Conservation (phyloP, 306 rosid species). For the Fragaria iinumae region DNA sequence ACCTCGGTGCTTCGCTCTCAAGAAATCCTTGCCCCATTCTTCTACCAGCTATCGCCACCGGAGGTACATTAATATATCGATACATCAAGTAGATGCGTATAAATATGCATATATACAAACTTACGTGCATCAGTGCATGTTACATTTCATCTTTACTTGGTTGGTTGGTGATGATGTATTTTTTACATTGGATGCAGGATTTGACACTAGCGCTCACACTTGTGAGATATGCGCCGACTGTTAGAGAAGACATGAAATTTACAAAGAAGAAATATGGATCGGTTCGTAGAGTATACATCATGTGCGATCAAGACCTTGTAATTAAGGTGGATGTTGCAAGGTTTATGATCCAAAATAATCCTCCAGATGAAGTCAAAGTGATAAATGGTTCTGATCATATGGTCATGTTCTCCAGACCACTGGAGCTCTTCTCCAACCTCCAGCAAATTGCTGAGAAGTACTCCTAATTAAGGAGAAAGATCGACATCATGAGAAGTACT, state of each 20-base stretch:
- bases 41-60: constrained; percentile 14
- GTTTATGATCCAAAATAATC: constrained; percentile 37
- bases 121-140: no score
- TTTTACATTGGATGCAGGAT: constrained; percentile 24
- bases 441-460: constrained; percentile 29
- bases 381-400: constrained; percentile 45
- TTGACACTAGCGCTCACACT: constrained; percentile 29
- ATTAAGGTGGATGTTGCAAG: constrained; percentile 24
- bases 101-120: no score
- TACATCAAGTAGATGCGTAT: no score
- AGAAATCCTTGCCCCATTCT: background rate
- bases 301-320: constrained; percentile 32
- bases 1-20: background rate
- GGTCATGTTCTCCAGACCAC: constrained; percentile 53
- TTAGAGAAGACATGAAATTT: constrained; percentile 19
- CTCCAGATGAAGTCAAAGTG: constrained; percentile 29
- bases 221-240: constrained; percentile 21
- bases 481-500: no score
- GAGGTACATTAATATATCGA: background rate
- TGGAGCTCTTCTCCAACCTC: constrained; percentile 31
- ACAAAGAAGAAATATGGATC: constrained; percentile 32
- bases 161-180: background rate
- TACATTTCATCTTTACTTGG: background rate
- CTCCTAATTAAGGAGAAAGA: background rate
- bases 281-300: constrained; percentile 36